Evolutionary conservation across 371 early-diverging fungal genomes (phyloP).

Genomic region (Mucor racemosus): DNA sequence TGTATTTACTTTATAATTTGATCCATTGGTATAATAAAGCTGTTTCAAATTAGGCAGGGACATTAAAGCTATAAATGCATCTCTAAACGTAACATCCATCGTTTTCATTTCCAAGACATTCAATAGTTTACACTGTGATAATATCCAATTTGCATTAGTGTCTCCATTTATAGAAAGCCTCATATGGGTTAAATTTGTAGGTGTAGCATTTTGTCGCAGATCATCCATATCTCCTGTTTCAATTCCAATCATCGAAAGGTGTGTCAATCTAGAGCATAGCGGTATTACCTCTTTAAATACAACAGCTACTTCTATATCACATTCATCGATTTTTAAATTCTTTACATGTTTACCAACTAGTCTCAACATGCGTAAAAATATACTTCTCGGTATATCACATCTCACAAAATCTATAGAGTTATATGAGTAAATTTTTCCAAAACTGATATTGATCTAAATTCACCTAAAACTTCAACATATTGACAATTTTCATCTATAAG

Average conservation of each 20-base stretch:
- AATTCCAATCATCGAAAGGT: conserved; percentile 23
- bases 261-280: conserved; percentile 20
- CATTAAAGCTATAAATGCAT: neutral
- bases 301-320: neutral
- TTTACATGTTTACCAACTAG: conserved; percentile 32
- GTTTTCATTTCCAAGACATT: neutral
- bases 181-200: neutral
- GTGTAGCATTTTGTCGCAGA: neutral
- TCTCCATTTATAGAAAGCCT: conserved; percentile 1
- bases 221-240: conserved; percentile 9
- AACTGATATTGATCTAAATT: neutral
- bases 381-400: conserved; percentile 16
- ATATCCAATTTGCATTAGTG: neutral
- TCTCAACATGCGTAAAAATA: conserved; percentile 26
- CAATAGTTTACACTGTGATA: neutral
- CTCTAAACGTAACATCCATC: neutral
- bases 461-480: conserved; percentile 40
- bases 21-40: neutral
- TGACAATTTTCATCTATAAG: conserved; percentile 38
- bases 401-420: conserved; percentile 24
- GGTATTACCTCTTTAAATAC: conserved; percentile 18
- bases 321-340: conserved; percentile 25
- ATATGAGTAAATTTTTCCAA: neutral
- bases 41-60: neutral
- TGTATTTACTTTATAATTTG: neutral